These are phyloP conservation scores for Kappamyces sp. DNA, from an alignment of 192 early-diverging fungal species.

Conservation along the genomic window DNA sequence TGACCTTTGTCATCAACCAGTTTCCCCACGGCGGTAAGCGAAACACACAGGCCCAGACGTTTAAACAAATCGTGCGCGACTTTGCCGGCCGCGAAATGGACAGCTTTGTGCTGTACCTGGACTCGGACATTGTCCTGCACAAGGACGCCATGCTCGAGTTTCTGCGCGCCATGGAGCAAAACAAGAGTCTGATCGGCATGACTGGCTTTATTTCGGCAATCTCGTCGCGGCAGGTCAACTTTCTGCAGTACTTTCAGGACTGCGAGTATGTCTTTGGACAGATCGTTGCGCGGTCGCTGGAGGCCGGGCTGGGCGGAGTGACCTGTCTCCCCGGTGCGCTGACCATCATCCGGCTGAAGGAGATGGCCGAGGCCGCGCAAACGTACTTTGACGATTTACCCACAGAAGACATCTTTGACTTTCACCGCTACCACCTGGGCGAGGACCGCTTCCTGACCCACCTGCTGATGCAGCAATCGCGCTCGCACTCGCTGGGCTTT, in stretches of 20 bases:
- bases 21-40: slow-evolving; percentile 51
- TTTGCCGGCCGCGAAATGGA: slow-evolving; percentile 15
- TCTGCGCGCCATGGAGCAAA: slow-evolving; percentile 23
- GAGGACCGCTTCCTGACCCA: slow-evolving; percentile 49
- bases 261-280: slow-evolving; percentile 41
- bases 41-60: slow-evolving; percentile 40
- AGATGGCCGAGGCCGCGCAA: slow-evolving; percentile 19
- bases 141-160: slow-evolving; percentile 28
- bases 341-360: slow-evolving; percentile 33
- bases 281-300: slow-evolving; percentile 28
- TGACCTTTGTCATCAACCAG: slow-evolving; percentile 26
- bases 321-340: slow-evolving; percentile 39
- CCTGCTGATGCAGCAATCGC: slow-evolving; percentile 31
- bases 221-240: slow-evolving; percentile 19
- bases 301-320: slow-evolving; percentile 29
- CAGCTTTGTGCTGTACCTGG: slow-evolving; percentile 38
- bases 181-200: slow-evolving; percentile 21
- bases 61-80: slow-evolving; percentile 7
- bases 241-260: slow-evolving; percentile 35
- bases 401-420: slow-evolving; percentile 37
- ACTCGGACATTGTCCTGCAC: slow-evolving; percentile 42
- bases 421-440: slow-evolving; percentile 34
- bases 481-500: slow-evolving; percentile 30
- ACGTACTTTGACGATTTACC: slow-evolving; percentile 29
- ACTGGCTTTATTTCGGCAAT: slow-evolving; percentile 29